A percentile compares a stretch with the other conserved stretches of the same genome.
Evolutionary conservation across 441 rosid species (phyloP).

Genomic region (Euphorbia schlechtendalii): DNA sequence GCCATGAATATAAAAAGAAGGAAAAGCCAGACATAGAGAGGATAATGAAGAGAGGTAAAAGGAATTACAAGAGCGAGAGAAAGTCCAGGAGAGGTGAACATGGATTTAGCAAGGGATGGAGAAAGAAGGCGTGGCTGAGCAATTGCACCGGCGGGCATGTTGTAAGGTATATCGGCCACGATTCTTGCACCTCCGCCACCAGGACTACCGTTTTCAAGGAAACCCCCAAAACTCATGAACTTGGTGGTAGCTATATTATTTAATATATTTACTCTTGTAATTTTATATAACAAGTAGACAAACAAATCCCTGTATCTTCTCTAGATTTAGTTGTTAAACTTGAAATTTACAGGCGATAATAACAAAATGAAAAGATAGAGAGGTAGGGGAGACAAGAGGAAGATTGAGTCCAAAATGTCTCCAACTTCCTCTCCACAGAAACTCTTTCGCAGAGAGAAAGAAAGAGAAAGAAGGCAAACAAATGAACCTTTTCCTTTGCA

Average conservation of each 20-base stretch:
- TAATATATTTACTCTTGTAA: neutral
- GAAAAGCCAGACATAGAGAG: neutral
- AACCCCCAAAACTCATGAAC: slow-evolving; percentile 95
- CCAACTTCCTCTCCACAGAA: slow-evolving; percentile 46
- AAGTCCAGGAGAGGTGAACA: slow-evolving; percentile 65
- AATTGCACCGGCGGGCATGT: slow-evolving; percentile 60
- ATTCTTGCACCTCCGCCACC: slow-evolving; percentile 60
- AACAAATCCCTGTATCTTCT: no score
- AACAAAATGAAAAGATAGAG: slow-evolving; percentile 4
- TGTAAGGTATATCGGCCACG: slow-evolving; percentile 54
- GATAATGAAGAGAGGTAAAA: neutral
- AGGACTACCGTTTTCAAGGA: slow-evolving; percentile 48
- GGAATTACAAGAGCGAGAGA: slow-evolving; percentile 68
- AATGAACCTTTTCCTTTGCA: slow-evolving; percentile 34
- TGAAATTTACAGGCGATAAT: neutral
- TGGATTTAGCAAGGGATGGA: slow-evolving; percentile 44
- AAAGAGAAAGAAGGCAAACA: slow-evolving; percentile 49
- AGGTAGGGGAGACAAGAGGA: slow-evolving; percentile 31
- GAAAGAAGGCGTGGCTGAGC: slow-evolving; percentile 60
- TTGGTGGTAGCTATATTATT: neutral
- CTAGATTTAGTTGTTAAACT: slow-evolving; percentile 1
- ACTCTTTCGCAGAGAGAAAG: slow-evolving; percentile 30
- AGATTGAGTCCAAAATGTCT: slow-evolving; percentile 47
- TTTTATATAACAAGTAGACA: no score
- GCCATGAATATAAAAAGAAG: neutral